These are phyloP conservation scores for Viridothelium virens DNA, from an alignment of 495 filamentous ascomycete genomes.

Conservation along the genomic window DNA sequence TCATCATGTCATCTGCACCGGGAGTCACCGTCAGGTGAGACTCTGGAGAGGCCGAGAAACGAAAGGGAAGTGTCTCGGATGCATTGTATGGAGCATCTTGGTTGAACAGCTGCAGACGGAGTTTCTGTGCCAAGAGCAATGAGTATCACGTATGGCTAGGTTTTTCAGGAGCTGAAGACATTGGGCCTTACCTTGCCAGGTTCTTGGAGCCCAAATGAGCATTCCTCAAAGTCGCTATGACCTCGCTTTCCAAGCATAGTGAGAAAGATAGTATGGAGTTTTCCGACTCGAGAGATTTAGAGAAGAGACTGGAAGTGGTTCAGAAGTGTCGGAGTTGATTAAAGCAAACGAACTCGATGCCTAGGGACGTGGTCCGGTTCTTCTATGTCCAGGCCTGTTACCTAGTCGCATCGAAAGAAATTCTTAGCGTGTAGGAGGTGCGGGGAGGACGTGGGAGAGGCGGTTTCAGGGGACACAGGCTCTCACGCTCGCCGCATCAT, in stretches of 20 bases:
- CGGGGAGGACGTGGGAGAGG: constrained; percentile 55
- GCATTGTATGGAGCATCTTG: constrained; percentile 4
- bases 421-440: constrained; percentile 6
- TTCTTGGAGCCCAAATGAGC: constrained; percentile 6
- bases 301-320: constrained; percentile 11
- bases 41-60: constrained; percentile 2
- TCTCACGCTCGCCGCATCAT: constrained; percentile 12
- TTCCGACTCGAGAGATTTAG: not conserved
- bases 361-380: constrained; percentile 3
- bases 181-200: constrained; percentile 1
- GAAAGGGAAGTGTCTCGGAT: not conserved
- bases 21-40: not conserved
- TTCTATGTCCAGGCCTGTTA: constrained; percentile 10
- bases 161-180: not conserved
- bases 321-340: constrained; percentile 11
- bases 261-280: not conserved
- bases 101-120: constrained; percentile 1
- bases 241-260: constrained; percentile 9
- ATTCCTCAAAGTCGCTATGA: constrained; percentile 10
- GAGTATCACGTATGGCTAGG: not conserved
- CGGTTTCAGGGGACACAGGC: constrained; percentile 40
- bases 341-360: constrained; percentile 2
- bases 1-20: constrained; percentile 12
- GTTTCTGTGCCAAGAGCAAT: constrained; percentile 7
- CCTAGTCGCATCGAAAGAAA: constrained; percentile 4